Conservation (phyloP, 2,329 filamentous ascomycete species). For the Plenodomus biglobosus region DNA sequence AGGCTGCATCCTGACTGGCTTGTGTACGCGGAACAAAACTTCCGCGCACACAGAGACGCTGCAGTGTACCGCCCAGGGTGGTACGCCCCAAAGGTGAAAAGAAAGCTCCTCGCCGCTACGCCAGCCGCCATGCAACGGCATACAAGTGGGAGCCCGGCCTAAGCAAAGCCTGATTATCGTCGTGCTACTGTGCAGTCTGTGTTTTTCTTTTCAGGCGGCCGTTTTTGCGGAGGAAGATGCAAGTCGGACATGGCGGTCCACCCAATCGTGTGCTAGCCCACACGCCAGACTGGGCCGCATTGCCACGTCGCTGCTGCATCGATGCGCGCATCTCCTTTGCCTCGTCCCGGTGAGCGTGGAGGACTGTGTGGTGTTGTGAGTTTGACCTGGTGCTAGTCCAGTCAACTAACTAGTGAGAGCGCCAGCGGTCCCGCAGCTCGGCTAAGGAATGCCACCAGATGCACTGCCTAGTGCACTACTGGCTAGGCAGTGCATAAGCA, state of each 20-base stretch:
- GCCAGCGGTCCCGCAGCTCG: slow-evolving; percentile 8
- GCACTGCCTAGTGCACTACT: too few species aligned
- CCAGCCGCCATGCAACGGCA: background rate
- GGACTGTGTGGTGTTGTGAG: slow-evolving; percentile 6
- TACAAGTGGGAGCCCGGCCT: slow-evolving; percentile 6
- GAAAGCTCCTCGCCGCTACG: background rate
- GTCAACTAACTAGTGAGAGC: slow-evolving; percentile 1
- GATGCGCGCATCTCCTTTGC: slow-evolving; percentile 21
- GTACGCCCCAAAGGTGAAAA: slow-evolving; percentile 1
- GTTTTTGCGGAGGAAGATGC: background rate
- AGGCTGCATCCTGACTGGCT: background rate
- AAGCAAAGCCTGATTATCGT: slow-evolving; percentile 1
- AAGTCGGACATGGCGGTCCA: background rate
- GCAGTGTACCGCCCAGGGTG: slow-evolving; percentile 1
- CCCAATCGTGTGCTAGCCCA: background rate
- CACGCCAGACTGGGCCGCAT: background rate
- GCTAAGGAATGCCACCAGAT: too few species aligned
- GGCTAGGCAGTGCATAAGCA: slow-evolving; percentile 6
- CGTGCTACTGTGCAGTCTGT: slow-evolving; percentile 4
- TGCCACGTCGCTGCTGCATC: slow-evolving; percentile 18
- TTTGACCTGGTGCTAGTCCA: slow-evolving; percentile 1
- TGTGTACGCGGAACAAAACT: slow-evolving; percentile 1
- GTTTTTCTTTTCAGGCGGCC: background rate
- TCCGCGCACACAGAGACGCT: background rate
- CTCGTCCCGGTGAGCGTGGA: background rate